Percentiles rank a stretch among this genome's conserved stretches.
These are phyloP conservation scores for Penicillium tannophilum DNA, from an alignment of 495 filamentous ascomycete genomes.

Conservation along the genomic window DNA sequence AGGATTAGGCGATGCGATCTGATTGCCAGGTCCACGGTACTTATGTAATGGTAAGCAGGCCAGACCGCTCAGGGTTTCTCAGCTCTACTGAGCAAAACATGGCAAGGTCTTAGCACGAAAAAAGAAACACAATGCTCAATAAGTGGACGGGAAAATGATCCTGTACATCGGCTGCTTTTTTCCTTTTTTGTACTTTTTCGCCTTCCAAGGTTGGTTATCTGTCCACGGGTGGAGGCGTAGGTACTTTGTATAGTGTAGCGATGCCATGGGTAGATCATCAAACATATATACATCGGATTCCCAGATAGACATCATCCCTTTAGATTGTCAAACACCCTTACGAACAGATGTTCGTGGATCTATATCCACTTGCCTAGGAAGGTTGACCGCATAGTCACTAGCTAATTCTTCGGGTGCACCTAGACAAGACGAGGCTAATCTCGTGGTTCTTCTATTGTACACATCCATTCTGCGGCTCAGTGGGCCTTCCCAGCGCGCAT, in stretches of 20 bases:
- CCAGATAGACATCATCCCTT: neutral
- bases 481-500: neutral
- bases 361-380: neutral
- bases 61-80: no score
- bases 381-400: neutral
- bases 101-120: no score
- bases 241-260: neutral
- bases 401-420: neutral
- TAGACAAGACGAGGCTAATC: neutral
- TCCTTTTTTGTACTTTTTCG: no score
- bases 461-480: neutral
- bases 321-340: neutral
- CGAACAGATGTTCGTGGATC: neutral
- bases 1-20: no score
- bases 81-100: no score
- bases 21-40: no score
- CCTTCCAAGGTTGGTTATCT: no score
- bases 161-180: no score
- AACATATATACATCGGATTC: neutral
- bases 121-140: no score
- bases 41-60: no score
- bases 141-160: no score
- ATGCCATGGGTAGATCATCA: neutral
- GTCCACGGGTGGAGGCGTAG: no score
- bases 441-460: neutral